Evolutionary conservation across 176 grass and related monocot species (phyloP), one percentile per base, ranked within the genome.

Genomic region (Tillandsia fasciculata): DNA sequence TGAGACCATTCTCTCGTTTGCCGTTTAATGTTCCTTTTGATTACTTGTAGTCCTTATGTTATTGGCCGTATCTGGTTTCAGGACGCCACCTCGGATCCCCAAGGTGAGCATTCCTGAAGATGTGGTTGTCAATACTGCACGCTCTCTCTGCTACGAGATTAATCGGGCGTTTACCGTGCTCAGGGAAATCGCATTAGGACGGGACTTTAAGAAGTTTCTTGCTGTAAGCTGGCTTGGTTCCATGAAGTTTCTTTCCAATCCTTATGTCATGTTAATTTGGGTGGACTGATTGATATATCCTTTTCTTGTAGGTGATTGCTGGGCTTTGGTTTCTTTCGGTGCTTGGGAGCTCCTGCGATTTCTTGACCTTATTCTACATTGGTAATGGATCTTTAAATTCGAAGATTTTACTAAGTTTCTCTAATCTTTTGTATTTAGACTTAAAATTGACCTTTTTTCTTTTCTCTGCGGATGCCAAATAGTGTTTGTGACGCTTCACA

Each of bases 251-350:
- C 13, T 20, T n/a, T 61, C 22, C 17, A 15, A 61, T 61, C 15
- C 17, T 67, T 1, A n/a, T 2, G 15, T 23, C 23, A 49, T 63
- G 56, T 71, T 72, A 23, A 64, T 61, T 7, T 50, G 48, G 42
- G 71, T 48, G 14, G n/a, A 15, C 48, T 68, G 75, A 72, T 48
- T 2, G 59, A 15, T 18, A 15, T 18, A 9, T 57, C 17, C 20
- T 26, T 51, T 66, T 69, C 26, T 70, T 86, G 71, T 52, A 91
- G 92, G 70, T 96, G 74, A 82, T 96, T 8, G 70, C 84, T 26
- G 80, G 80, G 18, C 78, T 96, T 13, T 91, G 83, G 85, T 69
- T 91, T 76, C 82, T 96, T 68, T 89, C 92, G 3, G 79, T 91
- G 27, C 66, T 91, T 42, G 92, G 88, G 18, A 82, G 71, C 50